Evolutionary conservation across 768 basidiomycete species (phyloP).

Genomic region (Trametes meyenii): DNA sequence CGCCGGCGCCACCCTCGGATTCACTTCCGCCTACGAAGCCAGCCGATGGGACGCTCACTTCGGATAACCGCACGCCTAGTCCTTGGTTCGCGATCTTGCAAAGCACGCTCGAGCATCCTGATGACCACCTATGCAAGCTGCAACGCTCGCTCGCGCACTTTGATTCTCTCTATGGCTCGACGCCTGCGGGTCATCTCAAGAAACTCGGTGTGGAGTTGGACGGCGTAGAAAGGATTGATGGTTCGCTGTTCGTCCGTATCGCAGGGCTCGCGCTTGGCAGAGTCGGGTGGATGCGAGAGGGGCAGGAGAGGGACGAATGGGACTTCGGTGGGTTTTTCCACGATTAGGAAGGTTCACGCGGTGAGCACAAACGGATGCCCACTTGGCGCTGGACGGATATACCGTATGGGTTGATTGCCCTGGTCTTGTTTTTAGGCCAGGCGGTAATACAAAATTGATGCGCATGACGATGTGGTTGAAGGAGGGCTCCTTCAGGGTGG

Average conservation of each 20-base stretch:
- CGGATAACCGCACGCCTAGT: conserved; percentile 47
- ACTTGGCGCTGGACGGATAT: too few relatives aligned
- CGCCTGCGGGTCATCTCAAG: conserved; percentile 35
- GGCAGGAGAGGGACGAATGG: conserved; percentile 32
- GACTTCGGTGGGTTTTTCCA: conserved; percentile 34
- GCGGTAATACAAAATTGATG: too few relatives aligned
- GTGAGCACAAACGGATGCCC: too few relatives aligned
- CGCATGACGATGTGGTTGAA: too few relatives aligned
- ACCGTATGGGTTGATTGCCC: too few relatives aligned
- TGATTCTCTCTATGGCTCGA: conserved; percentile 45
- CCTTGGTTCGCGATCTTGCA: conserved; percentile 60
- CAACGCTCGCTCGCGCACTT: conserved; percentile 53
- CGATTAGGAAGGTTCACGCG: not conserved
- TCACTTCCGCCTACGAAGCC: conserved; percentile 29
- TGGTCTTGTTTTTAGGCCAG: too few relatives aligned
- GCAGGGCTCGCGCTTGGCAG: conserved; percentile 45
- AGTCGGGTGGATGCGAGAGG: conserved; percentile 46
- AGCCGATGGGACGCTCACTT: conserved; percentile 31
- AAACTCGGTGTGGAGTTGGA: conserved; percentile 35
- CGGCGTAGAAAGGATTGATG: conserved; percentile 56
- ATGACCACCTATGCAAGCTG: conserved; percentile 55
- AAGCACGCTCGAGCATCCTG: conserved; percentile 52
- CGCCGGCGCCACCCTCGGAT: conserved; percentile 29
- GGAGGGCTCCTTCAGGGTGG: too few relatives aligned
- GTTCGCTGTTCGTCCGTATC: conserved; percentile 59